A percentile compares a stretch with the other conserved stretches of the same genome.
phyloP scores from a whole-genome alignment of 305 asterid species.

The Fraxinus sp. region DNA sequence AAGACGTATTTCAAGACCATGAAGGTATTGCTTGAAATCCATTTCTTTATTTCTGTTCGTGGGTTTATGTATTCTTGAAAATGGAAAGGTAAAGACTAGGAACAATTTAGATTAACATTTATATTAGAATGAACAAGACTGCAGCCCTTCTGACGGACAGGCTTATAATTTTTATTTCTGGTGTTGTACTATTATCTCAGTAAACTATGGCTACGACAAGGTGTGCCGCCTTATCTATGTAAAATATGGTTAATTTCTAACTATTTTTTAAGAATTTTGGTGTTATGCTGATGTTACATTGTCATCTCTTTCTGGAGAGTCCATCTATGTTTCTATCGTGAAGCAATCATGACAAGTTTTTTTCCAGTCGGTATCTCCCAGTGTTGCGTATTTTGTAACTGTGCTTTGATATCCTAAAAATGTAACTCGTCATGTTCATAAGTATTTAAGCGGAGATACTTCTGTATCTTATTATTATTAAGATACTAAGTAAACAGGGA shows the following conservation, averaged over 20 bases:
- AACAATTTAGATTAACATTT: neutral
- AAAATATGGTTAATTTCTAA: neutral
- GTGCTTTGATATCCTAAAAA: neutral
- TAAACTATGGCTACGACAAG: neutral
- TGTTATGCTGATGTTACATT: neutral
- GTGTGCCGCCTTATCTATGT: constrained; percentile 2
- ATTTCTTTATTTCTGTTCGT: constrained; percentile 7
- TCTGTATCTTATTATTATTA: neutral
- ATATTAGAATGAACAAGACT: neutral
- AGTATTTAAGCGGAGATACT: neutral
- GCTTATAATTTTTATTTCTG: neutral
- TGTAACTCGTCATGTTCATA: neutral
- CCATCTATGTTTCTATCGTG: neutral
- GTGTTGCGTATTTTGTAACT: neutral
- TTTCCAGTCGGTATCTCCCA: neutral
- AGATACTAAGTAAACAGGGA: neutral
- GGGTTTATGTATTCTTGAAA: neutral
- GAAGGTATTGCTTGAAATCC: constrained; percentile 33
- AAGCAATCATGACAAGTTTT: neutral
- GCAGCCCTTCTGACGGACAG: neutral
- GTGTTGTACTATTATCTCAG: neutral
- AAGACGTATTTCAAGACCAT: constrained; percentile 27
- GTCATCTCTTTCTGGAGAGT: neutral
- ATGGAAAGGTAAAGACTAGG: neutral
- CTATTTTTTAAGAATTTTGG: neutral